Evolutionary conservation across 1,139 yeast species (phyloP).

Genomic region (Debaryomyces coudertii): DNA sequence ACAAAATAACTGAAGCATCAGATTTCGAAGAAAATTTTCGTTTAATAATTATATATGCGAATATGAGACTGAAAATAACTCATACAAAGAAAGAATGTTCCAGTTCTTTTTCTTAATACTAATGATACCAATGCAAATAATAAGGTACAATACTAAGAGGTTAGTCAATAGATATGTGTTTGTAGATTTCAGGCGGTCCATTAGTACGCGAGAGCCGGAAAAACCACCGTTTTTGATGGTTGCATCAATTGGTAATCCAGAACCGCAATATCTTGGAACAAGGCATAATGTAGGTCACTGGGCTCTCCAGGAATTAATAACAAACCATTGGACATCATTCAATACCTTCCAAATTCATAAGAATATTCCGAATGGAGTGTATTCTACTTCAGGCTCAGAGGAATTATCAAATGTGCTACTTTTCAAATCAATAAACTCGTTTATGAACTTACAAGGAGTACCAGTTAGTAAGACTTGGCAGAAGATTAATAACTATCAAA

Average conservation of each 20-base stretch:
- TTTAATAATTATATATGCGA: not conserved
- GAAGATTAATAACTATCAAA: constrained; percentile 27
- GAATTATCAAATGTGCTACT: constrained; percentile 28
- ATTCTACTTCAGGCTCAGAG: constrained; percentile 22
- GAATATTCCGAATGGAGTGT: constrained; percentile 22
- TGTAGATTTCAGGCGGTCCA: constrained; percentile 1
- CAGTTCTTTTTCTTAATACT: not conserved
- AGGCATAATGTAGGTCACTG: constrained; percentile 81
- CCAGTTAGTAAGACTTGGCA: constrained; percentile 52
- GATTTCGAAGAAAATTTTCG: not conserved
- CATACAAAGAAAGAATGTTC: not conserved
- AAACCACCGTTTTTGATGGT: constrained; percentile 40
- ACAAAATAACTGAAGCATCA: not conserved
- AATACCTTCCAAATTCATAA: constrained; percentile 24
- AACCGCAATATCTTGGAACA: constrained; percentile 58
- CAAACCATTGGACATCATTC: constrained; percentile 27
- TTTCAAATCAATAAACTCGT: constrained; percentile 51
- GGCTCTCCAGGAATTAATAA: constrained; percentile 41
- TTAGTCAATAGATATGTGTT: not conserved
- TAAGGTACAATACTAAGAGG: constrained; percentile 4
- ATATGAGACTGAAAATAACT: not conserved
- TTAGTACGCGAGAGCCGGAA: constrained; percentile 12
- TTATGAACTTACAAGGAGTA: constrained; percentile 72
- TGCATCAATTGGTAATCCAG: constrained; percentile 82
- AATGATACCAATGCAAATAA: constrained; percentile 8